phyloP scores from a whole-genome alignment of 352 stramenopile genomes.

The Chrysophaeum taylorii region DNA sequence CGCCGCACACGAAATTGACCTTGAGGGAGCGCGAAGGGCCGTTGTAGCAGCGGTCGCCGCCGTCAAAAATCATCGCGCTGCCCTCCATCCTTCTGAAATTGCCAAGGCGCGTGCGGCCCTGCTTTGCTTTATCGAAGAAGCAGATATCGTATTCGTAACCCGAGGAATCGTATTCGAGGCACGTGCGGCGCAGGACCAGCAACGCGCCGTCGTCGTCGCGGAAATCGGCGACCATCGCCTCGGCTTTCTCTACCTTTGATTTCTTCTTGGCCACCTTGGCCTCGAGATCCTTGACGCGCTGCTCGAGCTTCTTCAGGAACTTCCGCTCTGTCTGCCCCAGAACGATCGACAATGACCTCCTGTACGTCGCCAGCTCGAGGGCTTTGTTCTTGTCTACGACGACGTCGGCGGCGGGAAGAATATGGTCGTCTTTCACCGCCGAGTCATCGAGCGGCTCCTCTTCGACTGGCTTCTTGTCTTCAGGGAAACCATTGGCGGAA shows the following conservation, averaged over 20 bases:
- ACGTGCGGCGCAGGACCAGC: slow-evolving; percentile 35
- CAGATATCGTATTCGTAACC: slow-evolving; percentile 53
- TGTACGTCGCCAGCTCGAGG: neutral
- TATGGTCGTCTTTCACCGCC: neutral
- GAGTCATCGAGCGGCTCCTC: neutral
- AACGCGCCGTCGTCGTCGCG: slow-evolving; percentile 39
- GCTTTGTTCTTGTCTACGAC: neutral
- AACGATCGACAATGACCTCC: no score
- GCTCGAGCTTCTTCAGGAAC: slow-evolving; percentile 29
- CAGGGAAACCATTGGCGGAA: neutral
- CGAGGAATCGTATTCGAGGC: slow-evolving; percentile 33
- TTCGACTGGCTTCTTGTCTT: neutral
- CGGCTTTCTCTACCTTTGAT: slow-evolving; percentile 23
- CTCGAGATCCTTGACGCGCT: slow-evolving; percentile 27
- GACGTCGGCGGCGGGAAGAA: neutral
- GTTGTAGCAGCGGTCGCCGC: slow-evolving; percentile 69
- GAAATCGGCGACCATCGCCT: slow-evolving; percentile 29
- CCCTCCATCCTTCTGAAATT: slow-evolving; percentile 27
- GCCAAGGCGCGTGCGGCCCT: slow-evolving; percentile 35
- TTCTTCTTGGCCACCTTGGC: slow-evolving; percentile 18
- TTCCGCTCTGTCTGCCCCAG: no score
- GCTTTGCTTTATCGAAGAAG: slow-evolving; percentile 36
- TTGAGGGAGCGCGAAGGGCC: slow-evolving; percentile 56
- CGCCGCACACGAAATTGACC: slow-evolving; percentile 62
- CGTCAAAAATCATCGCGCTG: slow-evolving; percentile 51